Evolutionary conservation across 352 stramenopile genomes (phyloP), one percentile per base, ranked within the genome.

Genomic region (Globisporangium paroecandrum): DNA sequence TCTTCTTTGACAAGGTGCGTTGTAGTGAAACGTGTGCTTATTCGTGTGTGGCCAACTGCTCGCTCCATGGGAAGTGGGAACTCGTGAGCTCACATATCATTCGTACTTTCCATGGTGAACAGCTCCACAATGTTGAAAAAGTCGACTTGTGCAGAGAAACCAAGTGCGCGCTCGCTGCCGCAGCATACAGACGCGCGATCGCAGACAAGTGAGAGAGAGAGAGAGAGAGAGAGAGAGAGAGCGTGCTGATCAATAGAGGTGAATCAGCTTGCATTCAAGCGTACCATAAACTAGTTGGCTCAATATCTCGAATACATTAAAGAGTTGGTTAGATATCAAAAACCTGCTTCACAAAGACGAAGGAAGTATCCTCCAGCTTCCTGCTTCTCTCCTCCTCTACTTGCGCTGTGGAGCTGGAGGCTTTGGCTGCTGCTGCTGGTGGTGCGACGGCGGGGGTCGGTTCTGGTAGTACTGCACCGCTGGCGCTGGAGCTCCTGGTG

Each of bases 1-100:
- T 97, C 62, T 98, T 98, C 70, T 99, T 99, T 72, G 82, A 97
- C 62, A 89, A 93, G 74, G 84, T 93, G 12, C 12, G 38, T 46
- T 46, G 38, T 5, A 46, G 15, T 4, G 13, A 32, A 22, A 20
- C 22, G 55, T 27, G 9, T n/a, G 5, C 43, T 10, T 54, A 15
- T 38, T 22, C 22, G n/a, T n/a, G 24, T 69, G 22, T 46, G 10
- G 29, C 43, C 36, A 18, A 24, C 43, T n/a, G 43, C 41, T 49
- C 41, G 36, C 36, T 47, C 13, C n/a, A 7, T 49, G 41, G 41
- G 15, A 2, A 49, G 8, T n/a, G 41, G 34, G 36, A 22, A 27
- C 3, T 59, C 27, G 57, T 3, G 1, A 25, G 18, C 56, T 49
- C 27, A 49, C 12, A 56, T 59, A 32, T 32, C 12, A 4, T 25